Percentiles rank a stretch among this genome's conserved stretches.
These are phyloP conservation scores for Rhizopogon vinicolor DNA, from an alignment of 768 basidiomycete genomes.

Conservation along the genomic window DNA sequence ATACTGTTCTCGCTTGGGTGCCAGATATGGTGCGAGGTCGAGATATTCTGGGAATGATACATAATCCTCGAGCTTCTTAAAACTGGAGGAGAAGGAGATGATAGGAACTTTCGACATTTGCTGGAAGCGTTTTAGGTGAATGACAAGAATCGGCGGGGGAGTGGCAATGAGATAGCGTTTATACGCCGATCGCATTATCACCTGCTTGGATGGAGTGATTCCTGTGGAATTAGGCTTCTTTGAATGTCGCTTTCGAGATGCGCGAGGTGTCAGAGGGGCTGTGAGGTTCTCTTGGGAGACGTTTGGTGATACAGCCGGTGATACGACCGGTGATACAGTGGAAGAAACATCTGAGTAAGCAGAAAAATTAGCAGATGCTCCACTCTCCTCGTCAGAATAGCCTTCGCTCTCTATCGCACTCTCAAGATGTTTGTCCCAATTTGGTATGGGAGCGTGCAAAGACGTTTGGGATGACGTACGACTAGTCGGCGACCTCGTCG, in stretches of 20 bases:
- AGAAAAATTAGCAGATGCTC: slow-evolving; percentile 19
- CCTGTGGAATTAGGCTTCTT: slow-evolving; percentile 29
- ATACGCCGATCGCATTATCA: slow-evolving; percentile 78
- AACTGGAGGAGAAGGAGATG: slow-evolving; percentile 62
- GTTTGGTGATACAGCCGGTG: slow-evolving; percentile 16
- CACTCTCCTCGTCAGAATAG: slow-evolving; percentile 29
- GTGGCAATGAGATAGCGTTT: slow-evolving; percentile 91
- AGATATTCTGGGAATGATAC: slow-evolving; percentile 86
- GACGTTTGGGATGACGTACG: slow-evolving; percentile 18
- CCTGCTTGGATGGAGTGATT: slow-evolving; percentile 46
- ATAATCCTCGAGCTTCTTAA: slow-evolving; percentile 90
- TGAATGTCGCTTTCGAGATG: slow-evolving; percentile 14
- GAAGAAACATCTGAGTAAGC: slow-evolving; percentile 33
- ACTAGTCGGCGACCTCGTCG: slow-evolving; percentile 5
- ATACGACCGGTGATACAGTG: not conserved
- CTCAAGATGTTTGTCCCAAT: slow-evolving; percentile 15
- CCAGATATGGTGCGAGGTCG: slow-evolving; percentile 82
- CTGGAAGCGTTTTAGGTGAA: slow-evolving; percentile 95
- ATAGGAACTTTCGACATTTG: slow-evolving; percentile 65
- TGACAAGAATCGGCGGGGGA: slow-evolving; percentile 83
- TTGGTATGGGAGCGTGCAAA: slow-evolving; percentile 24
- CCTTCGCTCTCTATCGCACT: slow-evolving; percentile 27
- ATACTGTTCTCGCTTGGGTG: slow-evolving; percentile 73
- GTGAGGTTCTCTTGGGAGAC: slow-evolving; percentile 25
- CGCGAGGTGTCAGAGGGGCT: slow-evolving; percentile 13